A percentile compares a stretch with the other conserved stretches of the same genome.
Evolutionary conservation across 768 basidiomycete genomes (phyloP).

Genomic region (Strobilomyces confusus): DNA sequence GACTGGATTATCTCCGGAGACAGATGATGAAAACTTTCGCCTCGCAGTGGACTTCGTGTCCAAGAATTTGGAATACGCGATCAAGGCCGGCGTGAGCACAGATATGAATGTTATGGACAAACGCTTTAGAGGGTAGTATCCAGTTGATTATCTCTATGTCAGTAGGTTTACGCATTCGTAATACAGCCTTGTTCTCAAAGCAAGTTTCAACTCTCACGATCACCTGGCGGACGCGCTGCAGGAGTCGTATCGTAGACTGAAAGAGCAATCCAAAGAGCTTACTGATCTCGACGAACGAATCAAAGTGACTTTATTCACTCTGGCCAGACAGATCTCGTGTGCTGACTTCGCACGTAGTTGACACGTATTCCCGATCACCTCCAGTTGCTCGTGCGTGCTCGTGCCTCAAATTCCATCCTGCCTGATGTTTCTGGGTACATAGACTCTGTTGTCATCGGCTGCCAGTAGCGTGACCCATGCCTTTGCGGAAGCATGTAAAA

Average conservation of each 20-base stretch:
- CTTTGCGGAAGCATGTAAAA: slow-evolving; percentile 52
- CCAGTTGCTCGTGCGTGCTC: slow-evolving; percentile 57
- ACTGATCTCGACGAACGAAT: slow-evolving; percentile 66
- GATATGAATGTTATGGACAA: slow-evolving; percentile 55
- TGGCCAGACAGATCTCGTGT: not conserved
- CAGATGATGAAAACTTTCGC: slow-evolving; percentile 42
- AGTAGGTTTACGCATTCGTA: slow-evolving; percentile 11
- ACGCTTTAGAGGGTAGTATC: slow-evolving; percentile 49
- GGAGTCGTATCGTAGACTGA: slow-evolving; percentile 48
- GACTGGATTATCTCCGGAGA: slow-evolving; percentile 45
- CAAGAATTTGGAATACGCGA: slow-evolving; percentile 55
- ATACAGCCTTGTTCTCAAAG: slow-evolving; percentile 59
- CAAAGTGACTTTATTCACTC: slow-evolving; percentile 38
- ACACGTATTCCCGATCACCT: slow-evolving; percentile 68
- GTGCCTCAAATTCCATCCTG: not conserved
- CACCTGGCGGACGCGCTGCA: slow-evolving; percentile 57
- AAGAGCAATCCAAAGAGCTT: slow-evolving; percentile 42
- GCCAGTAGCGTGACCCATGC: slow-evolving; percentile 47
- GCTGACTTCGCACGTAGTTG: slow-evolving; percentile 32
- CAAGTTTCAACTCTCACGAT: slow-evolving; percentile 64
- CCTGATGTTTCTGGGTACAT: slow-evolving; percentile 1
- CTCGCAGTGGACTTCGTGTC: slow-evolving; percentile 52
- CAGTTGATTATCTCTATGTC: slow-evolving; percentile 1
- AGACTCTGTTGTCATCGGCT: slow-evolving; percentile 58
- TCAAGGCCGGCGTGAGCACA: slow-evolving; percentile 52